A percentile compares a stretch with the other conserved stretches of the same genome.
Conservation (phyloP, 106 monocot genomes). For the Posidonia australis region DNA sequence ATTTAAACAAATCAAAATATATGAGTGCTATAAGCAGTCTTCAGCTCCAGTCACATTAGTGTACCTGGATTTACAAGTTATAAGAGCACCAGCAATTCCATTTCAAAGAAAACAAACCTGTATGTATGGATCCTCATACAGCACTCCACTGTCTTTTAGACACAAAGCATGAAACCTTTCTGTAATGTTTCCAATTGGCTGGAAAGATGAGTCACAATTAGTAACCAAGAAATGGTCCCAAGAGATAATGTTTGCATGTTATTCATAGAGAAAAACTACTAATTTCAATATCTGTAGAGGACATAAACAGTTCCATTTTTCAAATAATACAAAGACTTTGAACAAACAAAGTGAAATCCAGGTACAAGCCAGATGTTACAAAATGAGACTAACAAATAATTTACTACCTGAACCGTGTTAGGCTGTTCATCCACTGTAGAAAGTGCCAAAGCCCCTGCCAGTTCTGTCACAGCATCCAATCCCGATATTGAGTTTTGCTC, state of each 20-base stretch:
- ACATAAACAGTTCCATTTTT: neutral
- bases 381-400: neutral
- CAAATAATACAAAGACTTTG: neutral
- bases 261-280: neutral
- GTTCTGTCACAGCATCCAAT: slow-evolving; percentile 24
- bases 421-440: slow-evolving; percentile 55
- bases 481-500: slow-evolving; percentile 30
- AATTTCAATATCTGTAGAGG: neutral
- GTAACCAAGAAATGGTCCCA: neutral
- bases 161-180: slow-evolving; percentile 81
- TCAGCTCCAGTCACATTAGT: neutral
- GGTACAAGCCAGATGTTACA: neutral
- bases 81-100: neutral
- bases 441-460: slow-evolving; percentile 60
- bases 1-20: neutral
- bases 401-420: slow-evolving; percentile 67
- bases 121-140: slow-evolving; percentile 91
- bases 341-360: neutral
- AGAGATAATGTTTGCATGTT: neutral
- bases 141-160: slow-evolving; percentile 87
- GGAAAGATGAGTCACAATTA: slow-evolving; percentile 18
- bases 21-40: neutral
- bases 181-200: slow-evolving; percentile 77
- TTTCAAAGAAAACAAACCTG: slow-evolving; percentile 46
- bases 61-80: neutral